Conservation (phyloP, 2,329 filamentous ascomycete species). For the Cladophialophora immunda region DNA sequence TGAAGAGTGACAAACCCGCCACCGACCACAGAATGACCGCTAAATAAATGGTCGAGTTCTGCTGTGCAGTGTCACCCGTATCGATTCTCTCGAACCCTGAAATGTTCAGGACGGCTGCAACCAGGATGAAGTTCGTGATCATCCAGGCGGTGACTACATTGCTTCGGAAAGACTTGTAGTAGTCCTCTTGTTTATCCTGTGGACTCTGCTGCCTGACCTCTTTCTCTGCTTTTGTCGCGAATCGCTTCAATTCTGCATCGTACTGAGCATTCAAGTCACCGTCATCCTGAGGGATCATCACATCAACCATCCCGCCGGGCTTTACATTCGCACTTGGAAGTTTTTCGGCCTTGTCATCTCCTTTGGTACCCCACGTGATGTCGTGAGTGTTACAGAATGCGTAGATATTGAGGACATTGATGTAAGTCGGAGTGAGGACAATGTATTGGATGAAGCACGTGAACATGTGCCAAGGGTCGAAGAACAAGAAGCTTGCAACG, state of each 20-base stretch:
- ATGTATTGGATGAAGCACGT: constrained; percentile 95
- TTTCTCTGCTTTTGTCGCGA: constrained; percentile 76
- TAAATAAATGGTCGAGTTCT: constrained; percentile 80
- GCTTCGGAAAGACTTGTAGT: constrained; percentile 95
- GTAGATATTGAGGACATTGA: constrained; percentile 98
- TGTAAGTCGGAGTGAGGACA: constrained; percentile 92
- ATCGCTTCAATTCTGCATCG: constrained; percentile 79
- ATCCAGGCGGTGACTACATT: constrained; percentile 95
- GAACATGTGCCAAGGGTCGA: constrained; percentile 99
- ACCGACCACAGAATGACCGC: constrained; percentile 88
- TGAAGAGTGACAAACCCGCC: constrained; percentile 81
- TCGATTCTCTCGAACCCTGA: constrained; percentile 78
- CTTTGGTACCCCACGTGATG: constrained; percentile 97
- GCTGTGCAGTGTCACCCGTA: constrained; percentile 52
- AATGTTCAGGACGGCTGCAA: constrained; percentile 84
- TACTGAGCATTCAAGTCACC: constrained; percentile 95
- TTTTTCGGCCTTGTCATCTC: constrained; percentile 93
- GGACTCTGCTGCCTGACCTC: constrained; percentile 63
- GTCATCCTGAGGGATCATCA: constrained; percentile 85
- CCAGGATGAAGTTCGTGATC: constrained; percentile 90
- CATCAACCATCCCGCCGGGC: constrained; percentile 93
- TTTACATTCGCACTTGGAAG: constrained; percentile 88
- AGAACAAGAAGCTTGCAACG: constrained; percentile 88
- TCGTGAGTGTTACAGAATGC: constrained; percentile 99
- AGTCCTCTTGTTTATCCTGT: constrained; percentile 90